Conservation (phyloP, 192 early-diverging fungal genomes). For the Podochytrium sp. region DNA sequence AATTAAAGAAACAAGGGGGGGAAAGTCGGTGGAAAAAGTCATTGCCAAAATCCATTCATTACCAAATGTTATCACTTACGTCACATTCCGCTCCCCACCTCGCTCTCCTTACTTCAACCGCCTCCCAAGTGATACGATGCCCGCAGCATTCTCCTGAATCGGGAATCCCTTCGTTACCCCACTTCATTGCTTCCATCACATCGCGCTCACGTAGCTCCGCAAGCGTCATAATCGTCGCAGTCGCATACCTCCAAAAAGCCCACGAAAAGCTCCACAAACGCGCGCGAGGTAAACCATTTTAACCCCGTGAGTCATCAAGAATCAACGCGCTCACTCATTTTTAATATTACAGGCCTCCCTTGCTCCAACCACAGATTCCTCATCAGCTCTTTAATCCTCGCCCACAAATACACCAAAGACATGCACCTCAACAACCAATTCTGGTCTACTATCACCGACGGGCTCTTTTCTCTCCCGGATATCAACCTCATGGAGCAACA, state of each 20-base stretch:
- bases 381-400: conserved; percentile 4
- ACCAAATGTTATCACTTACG: no score
- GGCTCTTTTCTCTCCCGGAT: conserved; percentile 15
- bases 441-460: conserved; percentile 16
- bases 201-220: not conserved
- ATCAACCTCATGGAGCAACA: conserved; percentile 30
- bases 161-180: conserved; percentile 1
- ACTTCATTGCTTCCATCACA: conserved; percentile 5
- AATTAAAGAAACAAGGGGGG: no score
- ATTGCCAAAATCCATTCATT: no score
- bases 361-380: conserved; percentile 15
- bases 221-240: not conserved
- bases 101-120: not conserved
- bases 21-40: no score
- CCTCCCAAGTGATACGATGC: not conserved
- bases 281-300: not conserved
- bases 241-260: not conserved
- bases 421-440: conserved; percentile 17
- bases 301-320: not conserved
- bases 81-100: not conserved
- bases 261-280: not conserved
- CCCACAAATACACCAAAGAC: conserved; percentile 14
- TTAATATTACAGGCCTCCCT: not conserved
- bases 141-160: not conserved
- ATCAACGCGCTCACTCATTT: not conserved